Evolutionary conservation across 2,329 filamentous ascomycete genomes (phyloP).

Genomic region (Diplodia intermedia): DNA sequence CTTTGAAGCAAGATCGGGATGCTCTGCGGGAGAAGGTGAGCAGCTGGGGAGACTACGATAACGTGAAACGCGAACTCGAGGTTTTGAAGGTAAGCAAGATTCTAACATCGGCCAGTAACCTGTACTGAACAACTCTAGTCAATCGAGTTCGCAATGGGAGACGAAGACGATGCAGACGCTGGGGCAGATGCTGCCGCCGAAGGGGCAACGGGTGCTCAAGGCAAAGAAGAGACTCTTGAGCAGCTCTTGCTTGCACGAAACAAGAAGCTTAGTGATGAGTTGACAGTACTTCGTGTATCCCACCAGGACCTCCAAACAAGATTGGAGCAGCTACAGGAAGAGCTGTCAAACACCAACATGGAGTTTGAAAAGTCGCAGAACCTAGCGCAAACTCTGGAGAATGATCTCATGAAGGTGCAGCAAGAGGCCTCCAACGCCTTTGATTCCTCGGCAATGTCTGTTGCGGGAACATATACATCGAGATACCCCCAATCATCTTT

Average conservation of each 20-base stretch:
- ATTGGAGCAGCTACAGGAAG: constrained; percentile 80
- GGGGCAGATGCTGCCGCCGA: constrained; percentile 44
- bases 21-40: constrained; percentile 79
- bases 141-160: constrained; percentile 92
- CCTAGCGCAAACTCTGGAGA: constrained; percentile 87
- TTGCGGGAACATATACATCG: constrained; percentile 88
- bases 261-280: constrained; percentile 93
- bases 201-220: constrained; percentile 59
- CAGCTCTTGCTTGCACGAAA: constrained; percentile 90
- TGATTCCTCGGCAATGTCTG: constrained; percentile 83
- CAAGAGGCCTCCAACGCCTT: constrained; percentile 83
- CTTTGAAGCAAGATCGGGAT: constrained; percentile 81
- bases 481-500: constrained; percentile 73
- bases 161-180: constrained; percentile 65
- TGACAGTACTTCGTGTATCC: constrained; percentile 90
- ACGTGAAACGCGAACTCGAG: constrained; percentile 93
- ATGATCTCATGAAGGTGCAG: constrained; percentile 87
- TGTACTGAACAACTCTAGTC: constrained; percentile 59
- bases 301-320: constrained; percentile 88
- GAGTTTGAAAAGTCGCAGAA: constrained; percentile 85
- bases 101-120: not conserved
- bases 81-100: constrained; percentile 72
- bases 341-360: constrained; percentile 80
- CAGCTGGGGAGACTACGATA: constrained; percentile 93
- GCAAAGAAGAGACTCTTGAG: constrained; percentile 82